phyloP scores from a whole-genome alignment of 106 monocot species.

The Posidonia australis region DNA sequence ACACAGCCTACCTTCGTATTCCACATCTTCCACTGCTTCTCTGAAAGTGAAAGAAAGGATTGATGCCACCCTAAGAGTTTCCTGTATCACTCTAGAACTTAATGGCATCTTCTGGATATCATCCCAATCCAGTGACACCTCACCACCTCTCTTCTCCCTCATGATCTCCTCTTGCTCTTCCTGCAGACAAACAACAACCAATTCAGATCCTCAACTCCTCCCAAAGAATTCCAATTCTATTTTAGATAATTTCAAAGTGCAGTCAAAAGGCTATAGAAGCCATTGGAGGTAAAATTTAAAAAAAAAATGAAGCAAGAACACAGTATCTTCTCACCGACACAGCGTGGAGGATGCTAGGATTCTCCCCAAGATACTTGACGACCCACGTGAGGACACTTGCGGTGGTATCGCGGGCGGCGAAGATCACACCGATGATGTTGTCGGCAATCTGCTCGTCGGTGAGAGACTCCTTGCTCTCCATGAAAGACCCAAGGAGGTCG shows the following conservation, averaged over 20 bases:
- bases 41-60: conserved; percentile 90
- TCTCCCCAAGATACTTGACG: conserved; percentile 86
- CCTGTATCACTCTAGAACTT: conserved; percentile 77
- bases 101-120: conserved; percentile 72
- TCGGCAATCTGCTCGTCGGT: conserved; percentile 78
- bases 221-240: too few relatives aligned
- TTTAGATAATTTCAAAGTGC: too few relatives aligned
- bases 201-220: too few relatives aligned
- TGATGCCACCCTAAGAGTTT: conserved; percentile 80
- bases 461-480: conserved; percentile 52
- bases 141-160: conserved; percentile 26
- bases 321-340: too few relatives aligned
- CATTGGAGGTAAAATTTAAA: too few relatives aligned
- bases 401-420: conserved; percentile 87
- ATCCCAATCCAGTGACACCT: conserved; percentile 46
- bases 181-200: too few relatives aligned
- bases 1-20: conserved; percentile 74
- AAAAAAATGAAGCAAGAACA: too few relatives aligned
- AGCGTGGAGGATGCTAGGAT: conserved; percentile 52
- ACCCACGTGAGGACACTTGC: conserved; percentile 95
- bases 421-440: conserved; percentile 91
- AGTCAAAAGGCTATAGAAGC: too few relatives aligned
- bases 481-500: conserved; percentile 74
- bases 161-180: conserved; percentile 82
- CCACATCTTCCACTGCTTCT: conserved; percentile 86